Conservation (phyloP, 306 rosid genomes). For the Cucumis hystrix region DNA sequence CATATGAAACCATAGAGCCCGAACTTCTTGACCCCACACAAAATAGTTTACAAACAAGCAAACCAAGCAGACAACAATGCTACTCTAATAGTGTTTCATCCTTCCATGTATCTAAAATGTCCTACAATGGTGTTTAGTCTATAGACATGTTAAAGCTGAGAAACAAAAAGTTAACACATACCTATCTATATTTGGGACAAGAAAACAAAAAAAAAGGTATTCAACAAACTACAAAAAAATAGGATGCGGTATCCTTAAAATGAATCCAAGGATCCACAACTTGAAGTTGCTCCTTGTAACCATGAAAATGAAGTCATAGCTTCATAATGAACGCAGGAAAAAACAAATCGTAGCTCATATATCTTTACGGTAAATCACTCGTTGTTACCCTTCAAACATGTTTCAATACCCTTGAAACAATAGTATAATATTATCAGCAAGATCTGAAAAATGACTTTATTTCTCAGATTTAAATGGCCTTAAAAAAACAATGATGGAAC, state of each 20-base stretch:
- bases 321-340: neutral
- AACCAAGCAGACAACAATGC: neutral
- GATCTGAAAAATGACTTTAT: neutral
- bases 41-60: neutral
- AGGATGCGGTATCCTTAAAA: conserved; percentile 33
- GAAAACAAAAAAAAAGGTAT: neutral
- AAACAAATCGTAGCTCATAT: neutral
- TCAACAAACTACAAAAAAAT: neutral
- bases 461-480: neutral
- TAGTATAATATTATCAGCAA: neutral
- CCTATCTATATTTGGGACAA: neutral
- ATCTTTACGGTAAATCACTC: neutral
- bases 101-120: neutral
- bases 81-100: neutral
- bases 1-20: neutral
- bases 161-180: neutral
- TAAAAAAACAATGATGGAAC: neutral
- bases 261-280: conserved; percentile 20
- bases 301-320: neutral
- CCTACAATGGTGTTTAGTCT: neutral
- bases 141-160: neutral
- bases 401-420: neutral
- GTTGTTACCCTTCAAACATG: neutral
- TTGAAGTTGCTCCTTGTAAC: neutral
- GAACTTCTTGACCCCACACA: neutral